These are phyloP conservation scores for Stephanocyclus meneghinianus DNA, from an alignment of 352 stramenopile genomes.

Conservation along the genomic window DNA sequence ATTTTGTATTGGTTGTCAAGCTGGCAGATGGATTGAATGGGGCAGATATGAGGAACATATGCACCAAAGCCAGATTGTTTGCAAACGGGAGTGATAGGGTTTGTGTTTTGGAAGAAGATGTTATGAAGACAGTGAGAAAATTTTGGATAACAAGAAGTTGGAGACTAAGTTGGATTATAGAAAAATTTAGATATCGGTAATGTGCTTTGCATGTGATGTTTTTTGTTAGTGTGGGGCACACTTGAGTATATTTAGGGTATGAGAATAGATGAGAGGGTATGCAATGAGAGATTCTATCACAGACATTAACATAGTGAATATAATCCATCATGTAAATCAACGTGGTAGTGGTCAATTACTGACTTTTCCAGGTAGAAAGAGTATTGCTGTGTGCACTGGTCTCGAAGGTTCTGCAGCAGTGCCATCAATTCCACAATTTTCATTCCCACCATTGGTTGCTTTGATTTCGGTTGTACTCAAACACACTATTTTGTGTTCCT, in stretches of 20 bases:
- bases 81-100: slow-evolving; percentile 97
- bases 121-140: slow-evolving; percentile 99
- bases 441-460: slow-evolving; percentile 8
- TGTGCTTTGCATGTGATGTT: not conserved
- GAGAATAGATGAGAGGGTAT: no score
- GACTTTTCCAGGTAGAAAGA: slow-evolving; percentile 4
- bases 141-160: slow-evolving; percentile 99
- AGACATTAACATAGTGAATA: no score
- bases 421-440: not conserved
- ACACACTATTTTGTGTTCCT: slow-evolving; percentile 33
- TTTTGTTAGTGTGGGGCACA: not conserved
- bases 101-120: slow-evolving; percentile 99
- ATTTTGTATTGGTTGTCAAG: slow-evolving; percentile 99
- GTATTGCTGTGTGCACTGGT: slow-evolving; percentile 43
- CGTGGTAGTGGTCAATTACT: no score
- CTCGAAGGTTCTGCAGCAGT: slow-evolving; percentile 22
- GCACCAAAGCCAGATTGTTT: slow-evolving; percentile 93
- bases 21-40: slow-evolving; percentile 99
- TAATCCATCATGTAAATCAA: no score
- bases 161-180: slow-evolving; percentile 99
- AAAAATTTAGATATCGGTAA: slow-evolving; percentile 90
- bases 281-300: no score
- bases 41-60: slow-evolving; percentile 99
- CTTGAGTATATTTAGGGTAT: no score
- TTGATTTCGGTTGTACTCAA: slow-evolving; percentile 51